phyloP scores from a whole-genome alignment of 2,329 filamentous ascomycete genomes.

The Fusarium solani-melongenae region DNA sequence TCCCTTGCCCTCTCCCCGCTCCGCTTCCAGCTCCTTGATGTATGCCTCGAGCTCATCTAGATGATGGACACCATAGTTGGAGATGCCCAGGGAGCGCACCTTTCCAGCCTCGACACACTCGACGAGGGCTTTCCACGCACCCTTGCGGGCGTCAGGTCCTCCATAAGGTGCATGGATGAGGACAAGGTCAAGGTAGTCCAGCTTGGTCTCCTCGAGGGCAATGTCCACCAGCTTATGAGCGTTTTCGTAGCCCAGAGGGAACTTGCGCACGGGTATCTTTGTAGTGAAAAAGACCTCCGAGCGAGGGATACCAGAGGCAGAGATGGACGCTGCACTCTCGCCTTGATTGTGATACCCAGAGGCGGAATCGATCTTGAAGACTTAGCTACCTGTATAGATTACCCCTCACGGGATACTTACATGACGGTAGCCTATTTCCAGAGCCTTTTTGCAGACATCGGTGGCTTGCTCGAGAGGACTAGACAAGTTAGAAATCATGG shows the following conservation, averaged over 20 bases:
- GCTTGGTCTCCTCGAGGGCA: constrained; percentile 69
- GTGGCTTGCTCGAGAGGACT: constrained; percentile 46
- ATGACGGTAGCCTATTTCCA: constrained; percentile 65
- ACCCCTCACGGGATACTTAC: constrained; percentile 43
- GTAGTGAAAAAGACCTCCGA: constrained; percentile 66
- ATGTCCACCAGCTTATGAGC: constrained; percentile 72
- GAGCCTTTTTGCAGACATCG: constrained; percentile 57
- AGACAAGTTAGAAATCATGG: constrained; percentile 2
- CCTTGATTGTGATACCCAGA: constrained; percentile 64
- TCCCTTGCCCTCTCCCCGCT: constrained; percentile 70
- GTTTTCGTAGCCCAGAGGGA: constrained; percentile 66
- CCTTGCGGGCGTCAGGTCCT: constrained; percentile 65
- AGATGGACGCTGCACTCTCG: constrained; percentile 58
- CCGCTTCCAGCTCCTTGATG: constrained; percentile 70
- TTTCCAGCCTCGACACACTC: constrained; percentile 71
- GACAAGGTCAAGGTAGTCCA: constrained; percentile 75
- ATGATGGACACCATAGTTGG: constrained; percentile 73
- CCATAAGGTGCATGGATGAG: constrained; percentile 72
- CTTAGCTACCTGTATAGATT: neutral
- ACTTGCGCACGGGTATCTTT: constrained; percentile 59
- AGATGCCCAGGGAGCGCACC: constrained; percentile 70
- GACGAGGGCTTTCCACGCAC: constrained; percentile 71
- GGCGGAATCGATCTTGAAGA: constrained; percentile 62
- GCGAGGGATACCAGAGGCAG: constrained; percentile 55
- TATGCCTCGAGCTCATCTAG: constrained; percentile 69